Evolutionary conservation across 2,329 filamentous ascomycete species (phyloP).

Genomic region (Capronia coronata): DNA sequence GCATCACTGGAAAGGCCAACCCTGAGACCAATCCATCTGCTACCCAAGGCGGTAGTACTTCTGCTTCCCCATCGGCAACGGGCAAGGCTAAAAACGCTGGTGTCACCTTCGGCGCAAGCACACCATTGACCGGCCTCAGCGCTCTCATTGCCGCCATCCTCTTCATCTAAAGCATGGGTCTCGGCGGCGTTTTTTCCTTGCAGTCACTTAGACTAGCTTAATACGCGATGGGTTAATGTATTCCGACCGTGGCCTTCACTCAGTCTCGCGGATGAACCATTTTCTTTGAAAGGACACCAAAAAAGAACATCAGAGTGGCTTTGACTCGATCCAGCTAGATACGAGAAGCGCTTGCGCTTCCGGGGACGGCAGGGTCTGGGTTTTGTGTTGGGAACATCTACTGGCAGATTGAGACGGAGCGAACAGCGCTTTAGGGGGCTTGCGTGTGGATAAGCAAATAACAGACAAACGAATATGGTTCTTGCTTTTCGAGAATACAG

Average conservation of each 20-base stretch:
- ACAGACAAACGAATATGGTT: conserved; percentile 27
- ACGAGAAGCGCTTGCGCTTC: conserved; percentile 14
- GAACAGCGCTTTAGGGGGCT: conserved; percentile 19
- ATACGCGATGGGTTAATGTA: conserved; percentile 23
- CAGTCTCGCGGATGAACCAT: conserved; percentile 13
- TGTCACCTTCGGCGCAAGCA: conserved; percentile 14
- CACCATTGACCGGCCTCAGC: conserved; percentile 24
- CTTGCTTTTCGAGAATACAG: conserved; percentile 9
- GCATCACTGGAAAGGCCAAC: conserved; percentile 35
- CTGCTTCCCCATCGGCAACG: conserved; percentile 16
- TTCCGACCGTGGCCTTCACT: conserved; percentile 14
- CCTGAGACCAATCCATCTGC: conserved; percentile 28
- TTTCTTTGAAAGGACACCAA: conserved; percentile 6
- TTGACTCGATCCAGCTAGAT: conserved; percentile 6
- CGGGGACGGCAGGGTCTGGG: conserved; percentile 9
- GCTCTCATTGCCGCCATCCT: conserved; percentile 26
- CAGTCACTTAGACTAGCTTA: conserved; percentile 25
- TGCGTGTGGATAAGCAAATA: conserved; percentile 28
- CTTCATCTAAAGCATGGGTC: conserved; percentile 25
- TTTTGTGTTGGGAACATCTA: conserved; percentile 23
- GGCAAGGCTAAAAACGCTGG: conserved; percentile 11
- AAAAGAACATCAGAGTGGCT: conserved; percentile 15
- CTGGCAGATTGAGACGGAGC: conserved; percentile 25
- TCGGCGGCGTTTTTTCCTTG: conserved; percentile 18
- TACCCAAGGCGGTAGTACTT: conserved; percentile 15